Evolutionary conservation across 2,329 filamentous ascomycete genomes (phyloP).

Genomic region (Penicillium hordei): DNA sequence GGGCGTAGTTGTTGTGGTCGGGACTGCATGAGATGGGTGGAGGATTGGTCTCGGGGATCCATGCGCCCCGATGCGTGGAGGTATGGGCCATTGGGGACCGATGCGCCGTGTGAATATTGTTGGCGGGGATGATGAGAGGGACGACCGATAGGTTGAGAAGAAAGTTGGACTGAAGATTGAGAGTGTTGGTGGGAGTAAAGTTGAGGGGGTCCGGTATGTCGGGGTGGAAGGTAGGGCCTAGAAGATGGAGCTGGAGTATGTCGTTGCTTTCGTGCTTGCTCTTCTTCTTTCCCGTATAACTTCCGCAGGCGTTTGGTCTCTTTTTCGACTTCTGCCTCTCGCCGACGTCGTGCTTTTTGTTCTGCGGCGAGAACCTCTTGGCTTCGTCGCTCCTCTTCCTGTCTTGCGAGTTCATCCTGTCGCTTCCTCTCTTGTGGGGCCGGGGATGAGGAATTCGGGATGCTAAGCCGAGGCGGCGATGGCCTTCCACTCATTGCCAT

Average conservation of each 20-base stretch:
- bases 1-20: constrained; percentile 12
- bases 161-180: constrained; percentile 24
- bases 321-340: constrained; percentile 61
- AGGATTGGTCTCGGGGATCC: constrained; percentile 24
- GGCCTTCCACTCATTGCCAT: constrained; percentile 16
- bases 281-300: constrained; percentile 53
- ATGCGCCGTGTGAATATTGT: constrained; percentile 12
- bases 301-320: constrained; percentile 73
- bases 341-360: constrained; percentile 42
- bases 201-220: constrained; percentile 16
- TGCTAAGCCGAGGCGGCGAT: constrained; percentile 9
- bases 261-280: constrained; percentile 29
- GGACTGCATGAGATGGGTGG: constrained; percentile 18
- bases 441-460: constrained; percentile 15
- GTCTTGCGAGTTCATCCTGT: constrained; percentile 46
- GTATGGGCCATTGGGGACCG: constrained; percentile 20
- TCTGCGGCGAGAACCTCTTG: constrained; percentile 53
- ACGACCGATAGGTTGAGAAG: constrained; percentile 8
- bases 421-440: constrained; percentile 17
- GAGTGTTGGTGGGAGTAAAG: constrained; percentile 20
- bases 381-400: constrained; percentile 54
- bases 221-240: constrained; percentile 22
- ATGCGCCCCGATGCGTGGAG: constrained; percentile 14
- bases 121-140: constrained; percentile 19
- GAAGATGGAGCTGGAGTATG: constrained; percentile 11